A percentile compares a stretch with the other conserved stretches of the same genome.
These are phyloP conservation scores for Colletotrichum sublineola DNA, from an alignment of 2,329 filamentous ascomycete species.

Conservation along the genomic window DNA sequence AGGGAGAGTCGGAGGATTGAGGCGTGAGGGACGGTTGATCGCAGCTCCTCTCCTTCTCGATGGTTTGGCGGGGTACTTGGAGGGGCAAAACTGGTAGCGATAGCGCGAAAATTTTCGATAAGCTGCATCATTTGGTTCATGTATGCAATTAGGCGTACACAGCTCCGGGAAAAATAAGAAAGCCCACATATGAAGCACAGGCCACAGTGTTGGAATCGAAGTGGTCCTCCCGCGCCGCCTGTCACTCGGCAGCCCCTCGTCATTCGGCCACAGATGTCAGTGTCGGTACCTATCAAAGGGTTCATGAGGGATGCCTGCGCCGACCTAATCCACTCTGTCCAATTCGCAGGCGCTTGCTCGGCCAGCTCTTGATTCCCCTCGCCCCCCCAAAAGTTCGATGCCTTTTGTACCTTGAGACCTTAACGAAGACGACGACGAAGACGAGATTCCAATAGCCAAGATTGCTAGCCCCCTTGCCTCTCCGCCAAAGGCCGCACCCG, in stretches of 20 bases:
- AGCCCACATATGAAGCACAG: constrained; percentile 26
- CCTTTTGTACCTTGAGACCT: constrained; percentile 8
- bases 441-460: constrained; percentile 38
- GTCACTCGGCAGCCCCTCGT: constrained; percentile 40
- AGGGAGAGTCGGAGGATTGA: neutral
- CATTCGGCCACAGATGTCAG: constrained; percentile 37
- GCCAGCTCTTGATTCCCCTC: constrained; percentile 27
- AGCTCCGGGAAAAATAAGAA: constrained; percentile 5
- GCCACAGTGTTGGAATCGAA: constrained; percentile 29
- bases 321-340: constrained; percentile 41
- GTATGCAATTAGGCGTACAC: constrained; percentile 20
- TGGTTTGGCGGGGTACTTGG: constrained; percentile 25
- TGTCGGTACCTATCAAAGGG: constrained; percentile 31
- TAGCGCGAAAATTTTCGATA: constrained; percentile 29
- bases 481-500: constrained; percentile 24
- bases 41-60: neutral
- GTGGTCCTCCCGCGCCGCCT: constrained; percentile 32
- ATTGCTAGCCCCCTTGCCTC: constrained; percentile 41
- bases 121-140: neutral
- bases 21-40: neutral
- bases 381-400: constrained; percentile 18
- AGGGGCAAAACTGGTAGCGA: constrained; percentile 16
- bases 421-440: constrained; percentile 13
- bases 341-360: constrained; percentile 37
- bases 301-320: constrained; percentile 41